Evolutionary conservation across 768 basidiomycete genomes (phyloP), one percentile per base, ranked within the genome.

Genomic region (Coprinellus micaceus): DNA sequence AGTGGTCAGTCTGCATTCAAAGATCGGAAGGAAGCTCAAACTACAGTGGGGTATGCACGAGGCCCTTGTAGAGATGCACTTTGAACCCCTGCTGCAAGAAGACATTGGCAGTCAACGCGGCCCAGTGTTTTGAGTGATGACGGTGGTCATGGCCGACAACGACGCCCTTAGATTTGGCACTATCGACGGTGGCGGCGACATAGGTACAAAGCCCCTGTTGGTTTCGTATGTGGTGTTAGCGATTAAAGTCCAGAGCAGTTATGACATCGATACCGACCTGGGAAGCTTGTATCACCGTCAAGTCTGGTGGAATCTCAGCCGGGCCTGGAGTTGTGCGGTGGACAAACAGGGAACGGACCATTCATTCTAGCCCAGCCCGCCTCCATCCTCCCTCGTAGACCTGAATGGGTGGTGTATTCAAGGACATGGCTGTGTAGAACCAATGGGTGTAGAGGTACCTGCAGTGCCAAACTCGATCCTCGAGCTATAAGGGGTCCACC

Each of bases 311-410:
- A 48, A 48, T 37, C 44, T 54, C 37, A 52, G 19, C 36, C 25
- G 26, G 50, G 52, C 49, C 11, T 36, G 25, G 28, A 30, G 48
- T n/a, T 19, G 29, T 29, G 15, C n/a, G 40, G 48, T 39, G 28
- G 15, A 6, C 17, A 26, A 29, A 41, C 21, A 37, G 19, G 37
- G 45, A 19, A 55, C 63, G 10, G 21, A 78, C 80, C 90, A 65
- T 95, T 95, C 90, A 95, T 94, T 54, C 89, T 81, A n/a, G 89
- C 79, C 82, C 88, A 93, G 1, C 93, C 93, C 7, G 91, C 91
- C 61, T 89, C 87, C 93, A 95, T 94, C 60, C 73, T 78, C 1
- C 86, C 91, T 63, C 91, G 75, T 21, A 93, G 74, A 52, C 91
- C 91, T 88, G 26, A 26, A 59, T 28, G 21, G 15, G 41, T 21